phyloP scores from a whole-genome alignment of 1,139 yeast species.

The Saccharomyces hybrid region DNA sequence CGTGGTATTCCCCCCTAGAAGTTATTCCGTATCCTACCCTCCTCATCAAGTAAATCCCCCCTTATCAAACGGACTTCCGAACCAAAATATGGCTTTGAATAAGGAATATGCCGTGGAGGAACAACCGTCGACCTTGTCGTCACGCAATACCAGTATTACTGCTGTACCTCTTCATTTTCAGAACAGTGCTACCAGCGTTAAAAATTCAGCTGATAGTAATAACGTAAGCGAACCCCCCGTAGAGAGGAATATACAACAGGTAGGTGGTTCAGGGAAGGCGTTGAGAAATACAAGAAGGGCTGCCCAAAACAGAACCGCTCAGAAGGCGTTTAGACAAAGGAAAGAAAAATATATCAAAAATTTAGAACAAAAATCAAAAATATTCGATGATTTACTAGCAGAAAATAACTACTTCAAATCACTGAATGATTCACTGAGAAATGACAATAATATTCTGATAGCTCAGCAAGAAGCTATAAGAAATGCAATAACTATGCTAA shows the following conservation, averaged over 20 bases:
- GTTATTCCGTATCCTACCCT: not conserved
- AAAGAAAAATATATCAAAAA: slow-evolving; percentile 73
- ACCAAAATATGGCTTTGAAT: not conserved
- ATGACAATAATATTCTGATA: not conserved
- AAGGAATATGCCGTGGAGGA: not conserved
- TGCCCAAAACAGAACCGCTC: slow-evolving; percentile 85
- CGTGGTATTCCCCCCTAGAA: not conserved
- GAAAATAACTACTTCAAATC: slow-evolving; percentile 56
- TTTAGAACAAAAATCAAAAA: slow-evolving; percentile 60
- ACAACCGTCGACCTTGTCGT: not conserved
- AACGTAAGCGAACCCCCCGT: not conserved
- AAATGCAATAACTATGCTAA: not conserved
- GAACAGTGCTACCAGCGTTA: not conserved
- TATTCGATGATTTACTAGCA: slow-evolving; percentile 51
- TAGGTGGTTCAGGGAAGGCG: slow-evolving; percentile 35
- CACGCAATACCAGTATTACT: not conserved
- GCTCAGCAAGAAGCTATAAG: not conserved
- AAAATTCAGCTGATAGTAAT: not conserved
- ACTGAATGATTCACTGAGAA: slow-evolving; percentile 57
- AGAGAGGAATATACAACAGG: slow-evolving; percentile 6
- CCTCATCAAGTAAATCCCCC: not conserved
- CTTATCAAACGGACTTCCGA: not conserved
- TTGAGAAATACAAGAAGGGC: slow-evolving; percentile 72
- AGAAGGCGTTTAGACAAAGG: slow-evolving; percentile 76
- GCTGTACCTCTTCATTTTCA: not conserved